A percentile compares a stretch with the other conserved stretches of the same genome.
Evolutionary conservation across 805 yeast species (phyloP).

Genomic region (Candida insectalens): DNA sequence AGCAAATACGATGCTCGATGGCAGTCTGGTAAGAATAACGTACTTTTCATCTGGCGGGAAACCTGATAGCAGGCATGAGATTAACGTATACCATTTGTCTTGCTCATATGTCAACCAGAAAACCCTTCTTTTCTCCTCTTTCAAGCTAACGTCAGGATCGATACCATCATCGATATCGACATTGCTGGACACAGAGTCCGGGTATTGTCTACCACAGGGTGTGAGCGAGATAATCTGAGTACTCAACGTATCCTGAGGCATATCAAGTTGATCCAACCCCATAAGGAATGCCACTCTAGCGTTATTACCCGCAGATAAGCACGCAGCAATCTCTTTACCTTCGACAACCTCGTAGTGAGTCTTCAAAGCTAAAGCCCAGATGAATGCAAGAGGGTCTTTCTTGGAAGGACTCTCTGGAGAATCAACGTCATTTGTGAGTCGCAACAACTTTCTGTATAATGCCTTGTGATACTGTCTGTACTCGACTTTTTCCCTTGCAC

Average conservation of each 20-base stretch:
- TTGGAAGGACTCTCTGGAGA: too few relatives aligned
- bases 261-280: constrained; percentile 23
- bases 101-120: constrained; percentile 22
- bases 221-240: too few relatives aligned
- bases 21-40: too few relatives aligned
- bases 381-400: too few relatives aligned
- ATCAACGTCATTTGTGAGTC: too few relatives aligned
- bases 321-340: constrained; percentile 18
- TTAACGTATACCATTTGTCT: constrained; percentile 24
- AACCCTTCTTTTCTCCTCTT: constrained; percentile 22
- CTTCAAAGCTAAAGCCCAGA: constrained; percentile 5
- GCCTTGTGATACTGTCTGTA: too few relatives aligned
- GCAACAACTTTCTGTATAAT: too few relatives aligned
- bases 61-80: constrained; percentile 22
- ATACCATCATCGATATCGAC: constrained; percentile 13
- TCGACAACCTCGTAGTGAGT: constrained; percentile 18
- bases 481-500: too few relatives aligned
- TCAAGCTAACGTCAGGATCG: constrained; percentile 16
- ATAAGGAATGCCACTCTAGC: constrained; percentile 20
- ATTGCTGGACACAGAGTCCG: too few relatives aligned
- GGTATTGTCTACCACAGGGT: too few relatives aligned
- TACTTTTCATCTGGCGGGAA: constrained; percentile 20
- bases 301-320: constrained; percentile 16
- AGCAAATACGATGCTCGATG: constrained; percentile 3
- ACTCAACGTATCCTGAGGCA: constrained; percentile 13